A percentile compares a stretch with the other conserved stretches of the same genome.
These are phyloP conservation scores for Aspergillus hortae DNA, from an alignment of 2,329 filamentous ascomycete species.

Conservation along the genomic window DNA sequence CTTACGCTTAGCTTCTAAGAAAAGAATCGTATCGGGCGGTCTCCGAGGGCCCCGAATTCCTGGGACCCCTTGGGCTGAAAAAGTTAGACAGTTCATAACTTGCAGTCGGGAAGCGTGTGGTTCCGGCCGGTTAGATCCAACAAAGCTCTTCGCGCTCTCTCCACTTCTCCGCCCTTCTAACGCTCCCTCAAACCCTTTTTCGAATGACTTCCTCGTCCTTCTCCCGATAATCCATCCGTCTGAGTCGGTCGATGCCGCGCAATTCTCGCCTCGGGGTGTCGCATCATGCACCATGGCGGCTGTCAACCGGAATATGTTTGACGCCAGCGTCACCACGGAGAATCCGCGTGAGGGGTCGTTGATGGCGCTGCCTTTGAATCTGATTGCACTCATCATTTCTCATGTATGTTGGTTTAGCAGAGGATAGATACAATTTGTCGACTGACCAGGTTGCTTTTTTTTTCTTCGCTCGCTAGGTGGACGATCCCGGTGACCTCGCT, in stretches of 20 bases:
- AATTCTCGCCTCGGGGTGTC: conserved; percentile 23
- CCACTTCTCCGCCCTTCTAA: conserved; percentile 2
- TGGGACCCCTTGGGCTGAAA: background rate
- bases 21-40: no score
- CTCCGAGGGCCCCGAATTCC: no score
- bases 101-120: background rate
- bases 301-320: conserved; percentile 43
- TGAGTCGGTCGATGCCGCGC: conserved; percentile 26
- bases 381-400: conserved; percentile 56
- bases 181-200: conserved; percentile 3
- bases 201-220: background rate
- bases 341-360: conserved; percentile 28
- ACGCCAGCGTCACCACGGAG: conserved; percentile 30
- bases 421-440: background rate
- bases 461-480: conserved; percentile 42
- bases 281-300: conserved; percentile 42
- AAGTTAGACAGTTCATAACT: background rate
- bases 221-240: conserved; percentile 1
- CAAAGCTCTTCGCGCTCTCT: background rate
- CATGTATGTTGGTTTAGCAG: conserved; percentile 42
- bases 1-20: no score
- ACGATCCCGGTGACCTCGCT: conserved; percentile 57
- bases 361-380: conserved; percentile 52
- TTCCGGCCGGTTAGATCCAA: background rate
- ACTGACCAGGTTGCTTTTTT: background rate